These are phyloP conservation scores for Vaccinium vitisidaea DNA, from an alignment of 148 eudicot species.

Conservation along the genomic window DNA sequence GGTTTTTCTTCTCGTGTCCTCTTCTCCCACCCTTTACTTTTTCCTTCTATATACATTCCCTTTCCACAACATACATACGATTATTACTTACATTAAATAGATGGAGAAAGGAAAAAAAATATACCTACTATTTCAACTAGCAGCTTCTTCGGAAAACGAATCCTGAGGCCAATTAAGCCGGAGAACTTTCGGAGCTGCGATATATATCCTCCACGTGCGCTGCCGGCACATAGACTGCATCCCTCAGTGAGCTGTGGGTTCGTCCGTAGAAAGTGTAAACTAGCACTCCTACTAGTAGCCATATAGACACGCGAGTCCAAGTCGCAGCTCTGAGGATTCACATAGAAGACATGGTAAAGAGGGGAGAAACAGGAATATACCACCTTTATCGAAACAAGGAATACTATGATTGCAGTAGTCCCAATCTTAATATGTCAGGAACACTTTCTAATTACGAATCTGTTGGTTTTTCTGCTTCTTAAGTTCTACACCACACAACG, in stretches of 20 bases:
- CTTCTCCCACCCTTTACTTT: neutral
- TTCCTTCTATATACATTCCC: neutral
- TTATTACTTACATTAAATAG: neutral
- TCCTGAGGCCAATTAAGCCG: conserved; percentile 10
- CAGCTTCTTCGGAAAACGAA: neutral
- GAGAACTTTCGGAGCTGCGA: conserved; percentile 28
- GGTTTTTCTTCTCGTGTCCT: no score
- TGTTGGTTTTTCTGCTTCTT: neutral
- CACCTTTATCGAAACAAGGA: neutral
- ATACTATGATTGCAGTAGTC: neutral
- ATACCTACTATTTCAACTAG: neutral
- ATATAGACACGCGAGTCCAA: conserved; percentile 83
- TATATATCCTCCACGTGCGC: conserved; percentile 67
- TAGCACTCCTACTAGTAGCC: conserved; percentile 64
- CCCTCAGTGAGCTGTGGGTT: conserved; percentile 56
- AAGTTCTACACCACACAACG: neutral
- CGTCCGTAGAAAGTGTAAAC: conserved; percentile 74
- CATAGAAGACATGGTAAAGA: neutral
- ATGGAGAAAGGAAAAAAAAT: neutral
- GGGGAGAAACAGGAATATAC: neutral
- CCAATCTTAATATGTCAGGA: neutral
- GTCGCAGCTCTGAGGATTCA: conserved; percentile 48
- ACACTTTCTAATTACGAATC: neutral
- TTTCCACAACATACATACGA: neutral
- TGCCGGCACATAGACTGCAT: conserved; percentile 81